Base-by-base conservation (phyloP, 2,329 filamentous ascomycete genomes). In the Alternaria triticimaculans region DNA sequence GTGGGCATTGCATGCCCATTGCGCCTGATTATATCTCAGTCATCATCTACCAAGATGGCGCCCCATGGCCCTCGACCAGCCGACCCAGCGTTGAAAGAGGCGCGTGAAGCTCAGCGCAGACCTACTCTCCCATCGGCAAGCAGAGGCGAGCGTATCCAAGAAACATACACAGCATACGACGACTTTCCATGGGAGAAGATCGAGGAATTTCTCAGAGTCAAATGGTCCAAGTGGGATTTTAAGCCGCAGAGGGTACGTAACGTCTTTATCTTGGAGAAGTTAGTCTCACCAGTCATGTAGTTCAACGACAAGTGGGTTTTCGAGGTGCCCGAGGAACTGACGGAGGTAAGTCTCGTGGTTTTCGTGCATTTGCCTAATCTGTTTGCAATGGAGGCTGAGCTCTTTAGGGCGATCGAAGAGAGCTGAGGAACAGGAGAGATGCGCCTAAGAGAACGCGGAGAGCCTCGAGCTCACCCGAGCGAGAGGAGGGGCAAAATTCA, bases 121-220 rank as follows among this genome's bases (percentile, higher is more conserved):
- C 63, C 60, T 5, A 64, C 53, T 1, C 30, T 68, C 6, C 66
- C 66, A 30, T 56, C 43, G 3, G 37, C 53, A 23, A 43, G 23
- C 8, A 59, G 21, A 25, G 54, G 59, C 9, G 54, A 41, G 7
- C 46, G 56, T 20, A 25, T 69, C 2, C 65, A 69, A 49, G 68
- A 68, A 14, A 66, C 56, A 14, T 69, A 55, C 25, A 20, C 68
- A 7, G 67, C 44, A 18, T 71, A 71, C 48, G 49, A 68, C 2
- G 60, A 68, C 37, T 68, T 71, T 23, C 33, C 62, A 14, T 69
- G 68, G 68, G 14, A 44, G n/a, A 58, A 69, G 23, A 69, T 69
- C n/a, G 62, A 69, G 43, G 62, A 55, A 5, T 71, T 23, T 26
- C 41, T 71, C n/a, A 60, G 55, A 21, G 12, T 6, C 4, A 67